Conservation (phyloP, 768 basidiomycete species). For the Melanogaster broomeanus region DNA sequence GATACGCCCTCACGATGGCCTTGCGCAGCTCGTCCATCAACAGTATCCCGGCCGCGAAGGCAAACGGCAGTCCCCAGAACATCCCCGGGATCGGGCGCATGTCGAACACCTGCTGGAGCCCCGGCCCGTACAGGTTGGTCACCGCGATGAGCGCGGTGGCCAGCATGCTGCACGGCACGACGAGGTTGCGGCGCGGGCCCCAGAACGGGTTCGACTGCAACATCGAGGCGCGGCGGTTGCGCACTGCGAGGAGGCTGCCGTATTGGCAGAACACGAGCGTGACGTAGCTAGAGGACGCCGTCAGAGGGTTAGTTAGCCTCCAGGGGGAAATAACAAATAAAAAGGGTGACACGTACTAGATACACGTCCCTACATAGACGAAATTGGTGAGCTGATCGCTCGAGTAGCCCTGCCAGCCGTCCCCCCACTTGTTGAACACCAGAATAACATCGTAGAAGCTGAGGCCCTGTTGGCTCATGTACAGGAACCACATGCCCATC, state of each 20-base stretch:
- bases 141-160: slow-evolving; percentile 33
- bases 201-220: slow-evolving; percentile 31
- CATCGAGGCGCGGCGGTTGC: slow-evolving; percentile 32
- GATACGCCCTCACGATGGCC: slow-evolving; percentile 44
- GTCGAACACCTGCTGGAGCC: slow-evolving; percentile 33
- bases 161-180: slow-evolving; percentile 35
- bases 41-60: slow-evolving; percentile 43
- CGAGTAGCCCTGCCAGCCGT: slow-evolving; percentile 36
- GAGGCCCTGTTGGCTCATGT: slow-evolving; percentile 38
- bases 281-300: slow-evolving; percentile 33
- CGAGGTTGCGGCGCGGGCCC: slow-evolving; percentile 39
- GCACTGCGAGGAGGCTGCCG: slow-evolving; percentile 24
- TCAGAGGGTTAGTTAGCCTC: not conserved
- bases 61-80: slow-evolving; percentile 47
- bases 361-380: slow-evolving; percentile 41
- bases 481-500: slow-evolving; percentile 44
- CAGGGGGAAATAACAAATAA: not conserved
- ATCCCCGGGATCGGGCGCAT: slow-evolving; percentile 44
- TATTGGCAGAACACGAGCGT: slow-evolving; percentile 34
- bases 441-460: slow-evolving; percentile 37
- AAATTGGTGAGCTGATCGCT: slow-evolving; percentile 34
- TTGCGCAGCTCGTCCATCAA: slow-evolving; percentile 48
- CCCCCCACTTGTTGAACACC: slow-evolving; percentile 39
- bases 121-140: slow-evolving; percentile 38
- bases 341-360: slow-evolving; percentile 35